Percentiles rank a stretch among this genome's conserved stretches.
phyloP scores from a whole-genome alignment of 768 basidiomycete species.

The Astraeus odoratus region DNA sequence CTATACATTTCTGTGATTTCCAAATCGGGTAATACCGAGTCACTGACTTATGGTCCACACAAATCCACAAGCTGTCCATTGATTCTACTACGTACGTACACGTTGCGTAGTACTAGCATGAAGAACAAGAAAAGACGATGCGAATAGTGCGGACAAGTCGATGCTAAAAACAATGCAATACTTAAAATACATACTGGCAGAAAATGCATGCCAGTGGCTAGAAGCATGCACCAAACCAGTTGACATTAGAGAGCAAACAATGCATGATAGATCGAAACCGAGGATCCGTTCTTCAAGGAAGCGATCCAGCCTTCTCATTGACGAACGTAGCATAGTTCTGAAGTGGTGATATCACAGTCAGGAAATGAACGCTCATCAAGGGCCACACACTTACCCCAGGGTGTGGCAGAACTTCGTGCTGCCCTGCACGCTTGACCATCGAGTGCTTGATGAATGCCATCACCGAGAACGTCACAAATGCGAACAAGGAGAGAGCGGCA shows the following conservation, averaged over 20 bases:
- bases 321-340: conserved; percentile 5
- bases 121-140: too few species aligned
- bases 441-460: conserved; percentile 9
- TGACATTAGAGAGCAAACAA: background rate
- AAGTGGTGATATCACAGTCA: background rate
- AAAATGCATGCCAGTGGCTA: background rate
- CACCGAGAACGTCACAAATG: conserved; percentile 10
- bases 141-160: too few species aligned
- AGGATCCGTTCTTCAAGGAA: conserved; percentile 12
- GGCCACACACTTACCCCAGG: conserved; percentile 10
- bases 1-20: too few species aligned
- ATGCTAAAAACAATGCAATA: too few species aligned
- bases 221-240: background rate
- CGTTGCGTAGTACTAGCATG: too few species aligned
- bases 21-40: too few species aligned
- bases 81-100: too few species aligned
- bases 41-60: too few species aligned
- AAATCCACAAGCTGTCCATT: too few species aligned
- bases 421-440: conserved; percentile 8
- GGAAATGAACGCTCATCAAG: background rate
- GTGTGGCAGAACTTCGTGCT: background rate
- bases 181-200: background rate
- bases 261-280: background rate
- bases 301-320: conserved; percentile 20
- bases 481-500: conserved; percentile 5